Percentiles rank a stretch among this genome's conserved stretches.
These are phyloP conservation scores for Calonectria henricotiae DNA, from an alignment of 2,329 filamentous ascomycete genomes.

Conservation along the genomic window DNA sequence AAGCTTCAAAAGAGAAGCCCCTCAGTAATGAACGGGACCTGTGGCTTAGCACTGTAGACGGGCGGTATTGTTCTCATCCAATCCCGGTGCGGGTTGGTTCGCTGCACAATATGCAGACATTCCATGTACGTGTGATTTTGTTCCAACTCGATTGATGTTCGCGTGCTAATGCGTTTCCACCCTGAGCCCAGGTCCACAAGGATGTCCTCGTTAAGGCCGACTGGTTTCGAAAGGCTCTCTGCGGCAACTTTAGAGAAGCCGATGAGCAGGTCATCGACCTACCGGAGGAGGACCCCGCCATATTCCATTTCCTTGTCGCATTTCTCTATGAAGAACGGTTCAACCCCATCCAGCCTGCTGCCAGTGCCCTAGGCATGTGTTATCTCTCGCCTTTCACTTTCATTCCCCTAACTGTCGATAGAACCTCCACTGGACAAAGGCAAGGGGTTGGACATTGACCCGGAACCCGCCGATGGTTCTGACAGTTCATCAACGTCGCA, in stretches of 20 bases:
- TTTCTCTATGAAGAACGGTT: constrained; percentile 67
- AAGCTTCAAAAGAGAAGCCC: constrained; percentile 32
- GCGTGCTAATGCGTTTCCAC: constrained; percentile 22
- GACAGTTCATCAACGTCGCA: constrained; percentile 57
- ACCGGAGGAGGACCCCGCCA: constrained; percentile 67
- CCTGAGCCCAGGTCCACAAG: constrained; percentile 62
- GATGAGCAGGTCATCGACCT: constrained; percentile 65
- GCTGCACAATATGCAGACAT: constrained; percentile 62
- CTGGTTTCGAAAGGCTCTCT: constrained; percentile 67
- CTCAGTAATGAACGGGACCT: constrained; percentile 62
- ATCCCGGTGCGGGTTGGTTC: constrained; percentile 65
- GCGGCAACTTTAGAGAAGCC: constrained; percentile 66
- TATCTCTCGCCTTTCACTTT: constrained; percentile 39
- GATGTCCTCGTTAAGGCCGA: constrained; percentile 64
- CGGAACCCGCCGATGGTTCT: constrained; percentile 52
- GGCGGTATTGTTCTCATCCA: constrained; percentile 64
- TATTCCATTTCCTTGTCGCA: constrained; percentile 69
- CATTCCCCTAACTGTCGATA: constrained; percentile 38
- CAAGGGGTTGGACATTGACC: constrained; percentile 56
- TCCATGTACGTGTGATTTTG: constrained; percentile 52
- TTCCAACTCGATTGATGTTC: background rate
- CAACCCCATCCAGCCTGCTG: constrained; percentile 63
- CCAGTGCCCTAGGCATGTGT: constrained; percentile 61
- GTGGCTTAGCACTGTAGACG: constrained; percentile 67
- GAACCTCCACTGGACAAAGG: constrained; percentile 59